These are phyloP conservation scores for Sugiyamaella novakii DNA, from an alignment of 1,139 yeast genomes.

Conservation along the genomic window DNA sequence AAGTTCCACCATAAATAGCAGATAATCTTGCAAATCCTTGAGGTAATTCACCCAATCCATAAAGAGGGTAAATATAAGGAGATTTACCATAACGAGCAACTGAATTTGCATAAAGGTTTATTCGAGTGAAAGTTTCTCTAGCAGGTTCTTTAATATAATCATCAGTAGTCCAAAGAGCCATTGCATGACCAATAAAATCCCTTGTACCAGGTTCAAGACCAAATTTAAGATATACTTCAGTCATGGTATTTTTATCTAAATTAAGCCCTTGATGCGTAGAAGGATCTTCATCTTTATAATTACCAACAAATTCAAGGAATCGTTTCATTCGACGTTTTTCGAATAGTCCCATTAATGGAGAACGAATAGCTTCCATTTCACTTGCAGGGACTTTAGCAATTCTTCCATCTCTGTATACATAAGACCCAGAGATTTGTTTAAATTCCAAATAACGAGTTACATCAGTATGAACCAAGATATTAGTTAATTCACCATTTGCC, in stretches of 20 bases:
- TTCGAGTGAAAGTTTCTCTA: conserved; percentile 86
- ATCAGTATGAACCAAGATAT: conserved; percentile 90
- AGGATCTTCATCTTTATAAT: conserved; percentile 74
- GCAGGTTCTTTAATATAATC: conserved; percentile 89
- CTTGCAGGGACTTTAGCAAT: conserved; percentile 95
- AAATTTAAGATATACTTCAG: conserved; percentile 83
- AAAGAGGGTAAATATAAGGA: conserved; percentile 93
- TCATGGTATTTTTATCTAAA: conserved; percentile 87
- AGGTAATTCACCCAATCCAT: conserved; percentile 96
- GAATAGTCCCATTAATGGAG: conserved; percentile 93
- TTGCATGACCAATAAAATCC: conserved; percentile 97
- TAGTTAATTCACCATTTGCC: conserved; percentile 98
- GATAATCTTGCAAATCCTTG: conserved; percentile 97
- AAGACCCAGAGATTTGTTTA: conserved; percentile 92
- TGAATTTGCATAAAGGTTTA: conserved; percentile 80
- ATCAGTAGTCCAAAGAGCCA: conserved; percentile 97
- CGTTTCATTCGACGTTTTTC: conserved; percentile 95
- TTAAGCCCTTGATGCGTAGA: conserved; percentile 83
- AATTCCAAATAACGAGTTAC: conserved; percentile 95
- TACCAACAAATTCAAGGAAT: conserved; percentile 84
- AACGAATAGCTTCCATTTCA: conserved; percentile 86
- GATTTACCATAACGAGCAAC: conserved; percentile 96
- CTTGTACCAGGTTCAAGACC: conserved; percentile 93
- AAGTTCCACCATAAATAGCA: conserved; percentile 98
- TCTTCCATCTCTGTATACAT: conserved; percentile 86